Conservation (phyloP, 495 filamentous ascomycete genomes). For the Daldinia bambusicola region DNA sequence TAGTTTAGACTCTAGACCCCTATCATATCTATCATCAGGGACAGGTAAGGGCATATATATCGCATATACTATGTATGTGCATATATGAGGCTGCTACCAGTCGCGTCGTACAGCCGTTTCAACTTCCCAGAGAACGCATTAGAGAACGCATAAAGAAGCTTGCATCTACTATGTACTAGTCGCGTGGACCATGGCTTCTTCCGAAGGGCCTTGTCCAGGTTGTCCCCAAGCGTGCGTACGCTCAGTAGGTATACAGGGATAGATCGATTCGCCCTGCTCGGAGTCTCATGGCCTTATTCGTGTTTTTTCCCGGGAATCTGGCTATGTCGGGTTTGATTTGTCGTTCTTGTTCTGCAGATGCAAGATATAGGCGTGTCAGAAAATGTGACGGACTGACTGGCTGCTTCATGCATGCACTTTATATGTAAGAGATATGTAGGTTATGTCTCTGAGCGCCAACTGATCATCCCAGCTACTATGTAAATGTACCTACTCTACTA, state of each 20-base stretch:
- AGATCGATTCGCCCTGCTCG: neutral
- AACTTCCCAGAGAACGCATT: neutral
- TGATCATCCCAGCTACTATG: neutral
- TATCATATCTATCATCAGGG: neutral
- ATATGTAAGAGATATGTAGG: neutral
- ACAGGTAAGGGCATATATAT: neutral
- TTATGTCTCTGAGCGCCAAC: neutral
- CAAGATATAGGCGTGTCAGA: neutral
- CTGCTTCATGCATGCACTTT: too few species aligned
- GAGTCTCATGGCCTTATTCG: constrained; percentile 22
- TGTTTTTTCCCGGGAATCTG: constrained; percentile 6
- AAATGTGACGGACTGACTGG: neutral
- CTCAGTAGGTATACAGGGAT: neutral
- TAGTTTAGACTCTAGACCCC: neutral
- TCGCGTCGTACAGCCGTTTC: constrained; percentile 17
- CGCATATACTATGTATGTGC: too few species aligned
- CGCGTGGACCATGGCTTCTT: neutral
- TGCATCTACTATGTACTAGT: neutral
- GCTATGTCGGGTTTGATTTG: constrained; percentile 3
- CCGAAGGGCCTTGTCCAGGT: neutral
- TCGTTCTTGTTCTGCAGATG: neutral
- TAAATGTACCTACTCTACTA: too few species aligned
- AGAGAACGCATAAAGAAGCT: constrained; percentile 14
- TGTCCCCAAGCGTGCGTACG: neutral
- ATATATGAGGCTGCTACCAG: constrained; percentile 10